Percentiles rank a stretch among this genome's conserved stretches.
phyloP scores from a whole-genome alignment of 129 eudicot genomes.

The Apium graveolens region DNA sequence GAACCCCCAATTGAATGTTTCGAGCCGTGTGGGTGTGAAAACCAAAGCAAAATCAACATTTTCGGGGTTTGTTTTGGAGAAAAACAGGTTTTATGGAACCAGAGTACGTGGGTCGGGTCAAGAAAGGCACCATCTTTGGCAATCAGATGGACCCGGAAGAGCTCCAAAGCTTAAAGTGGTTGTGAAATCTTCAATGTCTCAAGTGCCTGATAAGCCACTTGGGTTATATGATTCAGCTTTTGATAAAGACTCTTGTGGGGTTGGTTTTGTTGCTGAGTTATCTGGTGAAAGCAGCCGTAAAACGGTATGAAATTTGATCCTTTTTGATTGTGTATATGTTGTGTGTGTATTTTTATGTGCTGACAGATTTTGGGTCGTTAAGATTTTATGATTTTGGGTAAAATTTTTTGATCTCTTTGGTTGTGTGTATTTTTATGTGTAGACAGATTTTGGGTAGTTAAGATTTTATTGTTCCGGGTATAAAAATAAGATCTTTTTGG shows the following conservation, averaged over 20 bases:
- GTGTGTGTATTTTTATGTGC: background rate
- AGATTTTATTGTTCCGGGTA: too few species aligned
- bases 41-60: constrained; percentile 19
- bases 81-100: constrained; percentile 36
- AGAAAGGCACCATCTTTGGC: constrained; percentile 42
- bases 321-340: background rate
- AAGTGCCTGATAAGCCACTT: constrained; percentile 87
- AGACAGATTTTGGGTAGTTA: too few species aligned
- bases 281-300: constrained; percentile 79
- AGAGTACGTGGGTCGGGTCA: constrained; percentile 30
- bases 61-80: constrained; percentile 29
- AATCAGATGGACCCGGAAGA: constrained; percentile 47
- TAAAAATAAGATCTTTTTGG: background rate
- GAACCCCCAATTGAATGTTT: constrained; percentile 11
- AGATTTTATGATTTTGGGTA: background rate
- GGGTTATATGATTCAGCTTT: constrained; percentile 78
- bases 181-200: constrained; percentile 59
- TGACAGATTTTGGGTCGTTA: background rate
- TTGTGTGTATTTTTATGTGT: too few species aligned
- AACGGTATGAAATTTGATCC: constrained; percentile 44
- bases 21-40: constrained; percentile 24
- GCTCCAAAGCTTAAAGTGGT: constrained; percentile 45
- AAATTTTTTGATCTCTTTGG: too few species aligned
- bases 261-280: constrained; percentile 94
- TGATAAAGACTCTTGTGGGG: constrained; percentile 98